These are phyloP conservation scores for Begonia masoniana DNA, from an alignment of 306 rosid species.

Conservation along the genomic window DNA sequence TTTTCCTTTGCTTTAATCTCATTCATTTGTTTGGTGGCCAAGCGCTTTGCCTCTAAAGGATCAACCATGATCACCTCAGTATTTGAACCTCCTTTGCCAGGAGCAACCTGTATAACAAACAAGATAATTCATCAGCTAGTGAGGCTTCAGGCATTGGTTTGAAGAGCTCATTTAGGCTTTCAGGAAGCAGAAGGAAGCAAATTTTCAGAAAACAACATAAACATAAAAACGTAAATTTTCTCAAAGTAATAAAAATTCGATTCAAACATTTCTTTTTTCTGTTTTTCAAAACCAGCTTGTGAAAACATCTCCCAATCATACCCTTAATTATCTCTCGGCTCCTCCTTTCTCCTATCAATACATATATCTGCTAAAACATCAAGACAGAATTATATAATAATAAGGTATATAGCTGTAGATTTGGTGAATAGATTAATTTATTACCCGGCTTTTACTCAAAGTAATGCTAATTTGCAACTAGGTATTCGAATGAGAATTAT, in stretches of 20 bases:
- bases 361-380: background rate
- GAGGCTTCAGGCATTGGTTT: no score
- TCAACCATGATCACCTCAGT: constrained; percentile 76
- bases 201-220: background rate
- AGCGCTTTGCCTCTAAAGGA: constrained; percentile 84
- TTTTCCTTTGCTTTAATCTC: constrained; percentile 64
- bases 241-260: no score
- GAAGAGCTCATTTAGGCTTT: no score
- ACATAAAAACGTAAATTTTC: no score
- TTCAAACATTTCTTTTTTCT: background rate
- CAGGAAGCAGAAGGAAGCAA: background rate
- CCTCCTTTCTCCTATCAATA: no score
- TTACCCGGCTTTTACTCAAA: no score
- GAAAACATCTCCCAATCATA: background rate
- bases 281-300: background rate
- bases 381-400: background rate
- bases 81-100: constrained; percentile 30
- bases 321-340: no score
- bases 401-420: background rate
- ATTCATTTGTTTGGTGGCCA: constrained; percentile 87
- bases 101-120: constrained; percentile 35
- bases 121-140: background rate
- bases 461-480: background rate
- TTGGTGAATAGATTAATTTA: background rate
- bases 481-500: background rate